Base-by-base conservation (phyloP, 179 eudicot genomes). In the Spinacia oleracea region DNA sequence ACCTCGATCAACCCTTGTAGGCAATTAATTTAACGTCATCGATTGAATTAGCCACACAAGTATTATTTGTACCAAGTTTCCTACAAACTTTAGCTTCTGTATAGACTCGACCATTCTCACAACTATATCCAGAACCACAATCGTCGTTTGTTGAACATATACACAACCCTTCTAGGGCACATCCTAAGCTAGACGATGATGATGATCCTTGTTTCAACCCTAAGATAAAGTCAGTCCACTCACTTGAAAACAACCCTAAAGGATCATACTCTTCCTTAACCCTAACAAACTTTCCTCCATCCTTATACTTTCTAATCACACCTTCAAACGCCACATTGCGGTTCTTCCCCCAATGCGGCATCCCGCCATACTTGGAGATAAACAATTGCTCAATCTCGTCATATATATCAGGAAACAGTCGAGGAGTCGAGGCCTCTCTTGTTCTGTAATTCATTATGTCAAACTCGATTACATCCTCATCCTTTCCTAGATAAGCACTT, bases 281-380 rank as follows among this genome's bases (percentile, higher is more conserved):
- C 34, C 59, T 21, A 6, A 81, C 11, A 70, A 81, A 84, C 64
- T 78, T 58, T 11, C 23, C 9, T 10, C 77, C 73, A 31, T 81
- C 55, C 16, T 70, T 78, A 23, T 73, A 84, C 69, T 84, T 84
- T 6, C 15, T 51, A 25, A 77, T 74, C 16, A 71, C 86, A 1
- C 75, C 84, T 3, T 76, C 73, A 74, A 84, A 81, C 8, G 84
- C 79, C n/a, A 84, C 38, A 42, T 81, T 84, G 6, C 84, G 75
- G 53, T 81, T 81, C 69, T 81, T 81, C 0, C 86, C 86, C 84
- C 86, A 84, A 5, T 81, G 86, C 27, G 84, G 84, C 70, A 74
- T n/a, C 2, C 79, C 86, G 35, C 70, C 71, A 42, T 84, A 81
- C 81, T 84, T 84, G 35, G 78, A 74, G 7, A 84, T 8, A 0